Evolutionary conservation across 1,139 yeast species (phyloP).

Genomic region (Yamadazyma membranifaciens): DNA sequence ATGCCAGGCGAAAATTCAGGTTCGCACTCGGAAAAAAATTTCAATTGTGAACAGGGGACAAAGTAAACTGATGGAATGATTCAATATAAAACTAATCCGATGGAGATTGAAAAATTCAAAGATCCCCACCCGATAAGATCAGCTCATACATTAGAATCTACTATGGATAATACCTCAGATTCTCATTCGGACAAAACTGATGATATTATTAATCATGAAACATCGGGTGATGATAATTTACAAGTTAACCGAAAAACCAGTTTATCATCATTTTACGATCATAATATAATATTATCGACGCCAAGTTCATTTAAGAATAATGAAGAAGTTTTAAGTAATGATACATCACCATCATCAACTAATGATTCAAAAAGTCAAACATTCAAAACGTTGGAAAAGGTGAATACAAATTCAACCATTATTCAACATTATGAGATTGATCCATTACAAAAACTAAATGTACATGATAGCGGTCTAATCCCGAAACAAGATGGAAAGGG

Average conservation of each 20-base stretch:
- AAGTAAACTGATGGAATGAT: conserved; percentile 2
- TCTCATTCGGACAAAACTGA: not conserved
- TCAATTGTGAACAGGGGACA: conserved; percentile 3
- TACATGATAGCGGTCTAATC: not conserved
- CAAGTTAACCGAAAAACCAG: conserved; percentile 7
- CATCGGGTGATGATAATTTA: not conserved
- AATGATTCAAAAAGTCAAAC: conserved; percentile 14
- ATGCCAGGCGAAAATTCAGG: too few relatives aligned
- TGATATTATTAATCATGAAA: not conserved
- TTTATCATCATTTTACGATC: conserved; percentile 14
- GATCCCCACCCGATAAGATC: not conserved
- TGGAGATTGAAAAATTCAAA: not conserved
- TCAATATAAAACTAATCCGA: conserved; percentile 2
- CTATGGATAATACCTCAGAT: not conserved
- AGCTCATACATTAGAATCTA: not conserved
- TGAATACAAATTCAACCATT: conserved; percentile 6
- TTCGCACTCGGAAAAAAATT: conserved; percentile 1
- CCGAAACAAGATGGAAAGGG: not conserved
- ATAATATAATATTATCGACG: conserved; percentile 24
- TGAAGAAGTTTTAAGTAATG: conserved; percentile 22
- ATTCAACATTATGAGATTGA: conserved; percentile 3
- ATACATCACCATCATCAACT: conserved; percentile 35
- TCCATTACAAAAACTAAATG: conserved; percentile 1
- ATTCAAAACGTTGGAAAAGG: not conserved
- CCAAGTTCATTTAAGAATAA: conserved; percentile 24